Evolutionary conservation across 2,329 filamentous ascomycete genomes (phyloP), one percentile per base, ranked within the genome.

Genomic region (Colletotrichum tanaceti): DNA sequence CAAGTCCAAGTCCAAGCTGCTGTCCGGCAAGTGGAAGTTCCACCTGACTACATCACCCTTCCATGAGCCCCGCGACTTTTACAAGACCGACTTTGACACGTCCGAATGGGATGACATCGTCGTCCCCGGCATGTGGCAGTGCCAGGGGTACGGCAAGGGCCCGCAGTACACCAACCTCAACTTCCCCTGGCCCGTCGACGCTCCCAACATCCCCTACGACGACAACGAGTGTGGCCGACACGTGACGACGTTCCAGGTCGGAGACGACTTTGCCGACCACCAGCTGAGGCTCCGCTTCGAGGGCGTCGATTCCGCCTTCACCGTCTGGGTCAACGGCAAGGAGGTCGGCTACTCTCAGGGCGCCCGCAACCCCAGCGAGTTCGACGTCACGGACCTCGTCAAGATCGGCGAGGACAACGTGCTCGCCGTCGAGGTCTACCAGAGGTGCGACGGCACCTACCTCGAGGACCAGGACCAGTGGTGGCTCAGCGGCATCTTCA

Each of bases 381-480:
- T 93, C 71, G 91, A 93, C 71, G 82, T 94, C 6, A 89, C 90
- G 0, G 71, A 79, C 0, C 78, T 83, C 39, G 78, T 92, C 1
- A 75, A 79, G 1, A 47, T 77, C 3, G 74, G 78, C 1, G 76
- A 77, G 0, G 78, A 82, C 53, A 93, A 92, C 70, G 81, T 80
- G 1, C 76, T 93, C 2, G 85, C 86, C 2, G 90, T 93, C 0
- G 84, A 88, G 58, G 91, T 93, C 0, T 93, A 93, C 70, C 90
- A 93, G 75, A 88, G 87, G 72, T 92, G 88, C 41, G 89, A 93
- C 73, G 91, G 90, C 3, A 89, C 86, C 22, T 93, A 93, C 70
- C 87, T 93, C 41, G 91, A 93, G 73, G 90, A 92, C 69, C 89
- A 86, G 71, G 89, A 92, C 73, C 88, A 91, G 76, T 92, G 90